Base-by-base conservation (phyloP, 805 yeast species). In the Kazachstania bromeliacearum region DNA sequence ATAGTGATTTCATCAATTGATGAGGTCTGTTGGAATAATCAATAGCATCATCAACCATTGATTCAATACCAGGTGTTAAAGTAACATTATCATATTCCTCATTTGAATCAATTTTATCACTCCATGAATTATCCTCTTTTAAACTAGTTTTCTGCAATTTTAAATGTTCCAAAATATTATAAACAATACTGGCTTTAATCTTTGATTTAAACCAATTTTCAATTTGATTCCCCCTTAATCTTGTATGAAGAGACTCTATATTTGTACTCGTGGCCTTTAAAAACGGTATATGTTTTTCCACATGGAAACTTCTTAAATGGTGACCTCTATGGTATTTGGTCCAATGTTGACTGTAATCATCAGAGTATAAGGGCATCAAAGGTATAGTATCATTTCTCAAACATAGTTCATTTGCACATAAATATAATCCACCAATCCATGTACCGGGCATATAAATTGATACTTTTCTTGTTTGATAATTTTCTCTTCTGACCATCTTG, bases 351-450 rank as follows among this genome's bases (percentile, higher is more conserved):
- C 68, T 57, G 23, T 70, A 60, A 36, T 69, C 68, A 39, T 77
- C 83, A 0, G 84, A 77, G n/a, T 71, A 50, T 24, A 80, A 51
- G 0, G 87, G 85, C 24, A 64, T 45, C 3, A 78, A 40, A 0
- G 85, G 81, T 4, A 40, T 50, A 4, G 73, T 51, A 6, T 51
- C 45, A 0, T 56, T 38, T 1, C 49, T 29, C 28, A 58, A 60
- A 46, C 79, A 73, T 10, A 37, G 3, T 5, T 37, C 7, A 28
- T 42, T 33, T 17, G 66, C 57, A 46, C 82, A 75, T 37, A 66
- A 66, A 52, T 68, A 81, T 2, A 80, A 45, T 0, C 77, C 85
- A 5, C 88, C 89, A 2, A 81, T 71, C 58, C 73, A 71, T 0
- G 75, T 67, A 14, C 66, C 60, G 0, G 85, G 84, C 12, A 72